Evolutionary conservation across 140 eudicot genomes (phyloP).

Genomic region (Bidens hawaiensis): DNA sequence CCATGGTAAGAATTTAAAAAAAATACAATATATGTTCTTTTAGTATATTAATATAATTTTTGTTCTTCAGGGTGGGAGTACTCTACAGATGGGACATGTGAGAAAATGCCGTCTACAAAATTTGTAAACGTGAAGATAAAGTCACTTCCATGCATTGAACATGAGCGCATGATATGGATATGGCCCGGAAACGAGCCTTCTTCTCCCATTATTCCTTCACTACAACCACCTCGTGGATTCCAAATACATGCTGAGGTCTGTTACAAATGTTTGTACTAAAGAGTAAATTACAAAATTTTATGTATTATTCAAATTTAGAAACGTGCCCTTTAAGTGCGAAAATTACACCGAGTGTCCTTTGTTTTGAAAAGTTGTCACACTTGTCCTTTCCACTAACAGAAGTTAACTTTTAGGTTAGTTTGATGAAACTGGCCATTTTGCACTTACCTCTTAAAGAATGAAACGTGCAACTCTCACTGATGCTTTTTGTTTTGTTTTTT

Average conservation of each 20-base stretch:
- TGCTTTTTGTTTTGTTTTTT: too few relatives aligned
- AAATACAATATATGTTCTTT: neutral
- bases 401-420: too few relatives aligned
- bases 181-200: slow-evolving; percentile 25
- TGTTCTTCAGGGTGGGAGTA: slow-evolving; percentile 25
- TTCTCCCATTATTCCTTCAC: slow-evolving; percentile 20
- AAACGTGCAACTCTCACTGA: too few relatives aligned
- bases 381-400: too few relatives aligned
- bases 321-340: too few relatives aligned
- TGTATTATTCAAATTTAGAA: too few relatives aligned
- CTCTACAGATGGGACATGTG: slow-evolving; percentile 20
- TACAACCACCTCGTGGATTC: slow-evolving; percentile 20
- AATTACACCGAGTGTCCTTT: too few relatives aligned
- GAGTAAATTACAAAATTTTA: too few relatives aligned
- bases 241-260: slow-evolving; percentile 25
- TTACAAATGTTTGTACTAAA: neutral
- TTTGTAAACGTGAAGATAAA: slow-evolving; percentile 25
- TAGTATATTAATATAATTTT: neutral
- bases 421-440: too few relatives aligned
- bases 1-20: slow-evolving; percentile 5
- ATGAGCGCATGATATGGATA: slow-evolving; percentile 24
- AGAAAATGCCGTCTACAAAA: slow-evolving; percentile 28
- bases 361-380: too few relatives aligned
- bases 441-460: too few relatives aligned
- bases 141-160: slow-evolving; percentile 20